Evolutionary conservation across 495 filamentous ascomycete species (phyloP).

Genomic region (Hypoxylon fuscum): DNA sequence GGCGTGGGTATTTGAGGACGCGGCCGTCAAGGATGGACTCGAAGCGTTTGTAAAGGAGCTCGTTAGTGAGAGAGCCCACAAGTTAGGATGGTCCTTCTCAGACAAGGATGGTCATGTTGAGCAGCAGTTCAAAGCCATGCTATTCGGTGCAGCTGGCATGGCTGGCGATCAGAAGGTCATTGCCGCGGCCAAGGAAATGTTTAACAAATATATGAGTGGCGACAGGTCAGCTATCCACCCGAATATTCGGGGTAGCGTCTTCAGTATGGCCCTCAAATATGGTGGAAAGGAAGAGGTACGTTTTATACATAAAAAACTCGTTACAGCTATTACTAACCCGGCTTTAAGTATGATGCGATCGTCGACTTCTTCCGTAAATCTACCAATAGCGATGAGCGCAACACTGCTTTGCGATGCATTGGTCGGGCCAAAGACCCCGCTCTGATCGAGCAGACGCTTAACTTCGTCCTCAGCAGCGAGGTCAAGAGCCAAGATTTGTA

Average conservation of each 20-base stretch:
- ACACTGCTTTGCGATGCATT: slow-evolving; percentile 88
- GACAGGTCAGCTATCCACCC: slow-evolving; percentile 76
- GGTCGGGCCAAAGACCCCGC: slow-evolving; percentile 79
- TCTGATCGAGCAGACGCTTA: slow-evolving; percentile 83
- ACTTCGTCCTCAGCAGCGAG: slow-evolving; percentile 76
- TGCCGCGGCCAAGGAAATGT: slow-evolving; percentile 75
- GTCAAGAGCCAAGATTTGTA: slow-evolving; percentile 98
- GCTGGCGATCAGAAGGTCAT: slow-evolving; percentile 71
- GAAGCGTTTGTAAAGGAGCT: slow-evolving; percentile 83
- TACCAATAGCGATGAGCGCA: slow-evolving; percentile 91
- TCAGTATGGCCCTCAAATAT: slow-evolving; percentile 74
- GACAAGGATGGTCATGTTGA: slow-evolving; percentile 85
- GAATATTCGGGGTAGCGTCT: slow-evolving; percentile 75
- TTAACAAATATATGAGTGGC: slow-evolving; percentile 72
- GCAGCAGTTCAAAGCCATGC: slow-evolving; percentile 82
- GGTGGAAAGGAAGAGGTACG: slow-evolving; percentile 77
- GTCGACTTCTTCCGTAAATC: slow-evolving; percentile 85
- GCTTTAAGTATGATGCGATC: slow-evolving; percentile 73
- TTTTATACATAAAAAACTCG: slow-evolving; percentile 13
- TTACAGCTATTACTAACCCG: slow-evolving; percentile 31
- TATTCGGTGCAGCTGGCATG: slow-evolving; percentile 72
- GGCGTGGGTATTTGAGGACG: slow-evolving; percentile 90
- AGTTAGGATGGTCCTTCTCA: slow-evolving; percentile 87
- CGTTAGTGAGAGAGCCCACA: slow-evolving; percentile 77
- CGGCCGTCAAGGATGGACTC: slow-evolving; percentile 74